phyloP scores from a whole-genome alignment of 177 flowering plant species.

The Vitis hybrid region DNA sequence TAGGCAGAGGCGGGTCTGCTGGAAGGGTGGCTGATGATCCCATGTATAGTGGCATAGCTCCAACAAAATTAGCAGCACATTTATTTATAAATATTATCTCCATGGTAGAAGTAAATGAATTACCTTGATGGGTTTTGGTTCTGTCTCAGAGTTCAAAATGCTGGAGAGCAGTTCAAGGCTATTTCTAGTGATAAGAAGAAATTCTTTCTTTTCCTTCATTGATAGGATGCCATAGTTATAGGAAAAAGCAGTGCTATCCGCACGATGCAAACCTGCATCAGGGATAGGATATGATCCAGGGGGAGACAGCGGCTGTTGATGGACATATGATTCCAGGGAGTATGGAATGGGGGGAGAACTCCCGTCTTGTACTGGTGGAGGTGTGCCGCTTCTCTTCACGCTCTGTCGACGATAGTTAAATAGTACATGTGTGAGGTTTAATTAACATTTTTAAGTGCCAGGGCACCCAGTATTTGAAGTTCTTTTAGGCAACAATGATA shows the following conservation, averaged over 20 bases:
- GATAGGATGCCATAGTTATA: constrained; percentile 38
- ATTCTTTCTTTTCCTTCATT: constrained; percentile 65
- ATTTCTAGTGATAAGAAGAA: constrained; percentile 64
- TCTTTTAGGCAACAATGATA: no score
- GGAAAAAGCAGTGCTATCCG: constrained; percentile 20
- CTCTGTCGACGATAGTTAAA: constrained; percentile 31
- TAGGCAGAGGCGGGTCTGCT: no score
- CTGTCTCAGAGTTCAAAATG: constrained; percentile 50
- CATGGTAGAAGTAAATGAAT: constrained; percentile 3
- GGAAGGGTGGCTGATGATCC: neutral
- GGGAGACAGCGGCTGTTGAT: constrained; percentile 41
- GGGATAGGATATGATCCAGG: constrained; percentile 60
- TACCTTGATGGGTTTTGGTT: constrained; percentile 57
- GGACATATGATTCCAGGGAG: constrained; percentile 46
- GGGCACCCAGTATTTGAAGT: no score
- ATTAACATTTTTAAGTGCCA: no score
- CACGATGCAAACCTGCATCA: constrained; percentile 26
- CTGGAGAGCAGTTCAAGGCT: constrained; percentile 76
- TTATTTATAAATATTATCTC: neutral
- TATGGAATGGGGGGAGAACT: constrained; percentile 26
- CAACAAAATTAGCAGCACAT: neutral
- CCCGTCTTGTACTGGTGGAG: constrained; percentile 29
- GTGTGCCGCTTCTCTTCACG: constrained; percentile 44
- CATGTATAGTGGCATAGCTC: neutral
- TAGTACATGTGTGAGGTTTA: no score